Evolutionary conservation across 2,329 filamentous ascomycete species (phyloP), one percentile per base, ranked within the genome.

Genomic region (Ophiostoma ulmi): DNA sequence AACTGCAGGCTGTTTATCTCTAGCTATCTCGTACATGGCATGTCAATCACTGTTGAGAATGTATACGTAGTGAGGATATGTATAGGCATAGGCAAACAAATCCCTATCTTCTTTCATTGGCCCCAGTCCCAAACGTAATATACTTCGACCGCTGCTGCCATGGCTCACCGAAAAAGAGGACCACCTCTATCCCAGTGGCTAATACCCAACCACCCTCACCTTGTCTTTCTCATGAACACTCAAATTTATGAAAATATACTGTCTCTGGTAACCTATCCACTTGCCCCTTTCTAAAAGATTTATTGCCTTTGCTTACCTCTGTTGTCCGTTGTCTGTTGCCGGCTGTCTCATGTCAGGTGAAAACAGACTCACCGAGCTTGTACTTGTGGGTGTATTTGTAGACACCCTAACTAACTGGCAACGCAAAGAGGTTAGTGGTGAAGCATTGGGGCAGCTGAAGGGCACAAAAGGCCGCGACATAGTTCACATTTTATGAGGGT

Each of bases 81-180:
- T 1, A 26, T 26, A 26, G 26, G 26, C 26, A 26, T 26, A 26
- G 26, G 26, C 26, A 26, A 3, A 48, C 14, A 5, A 4, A n/a
- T 26, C 26, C 26, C 26, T 26, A 26, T 26, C 26, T 26, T 26
- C 26, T 26, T 17, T 6, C 44, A 20, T n/a, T 6, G 22, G 52
- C 52, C 2, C n/a, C 52, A 13, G 52, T 58, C n/a, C 10, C 2
- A n/a, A 17, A 17, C 44, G 44, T 5, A n/a, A n/a, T n/a, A n/a
- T n/a, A 20, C 44, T 22, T 55, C 48, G n/a, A 10, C 14, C 11
- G 44, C 17, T 48, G 11, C 44, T 17, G 44, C 22, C 11, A 58
- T 4, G 14, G 52, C 52, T 58, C 52, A 58, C 52, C 52, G 52
- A 58, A 58, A 58, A 58, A 58, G 52, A 26, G 52, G 52, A 58